phyloP scores from a whole-genome alignment of 2,329 filamentous ascomycete species.

The Colletotrichum theobromicola region DNA sequence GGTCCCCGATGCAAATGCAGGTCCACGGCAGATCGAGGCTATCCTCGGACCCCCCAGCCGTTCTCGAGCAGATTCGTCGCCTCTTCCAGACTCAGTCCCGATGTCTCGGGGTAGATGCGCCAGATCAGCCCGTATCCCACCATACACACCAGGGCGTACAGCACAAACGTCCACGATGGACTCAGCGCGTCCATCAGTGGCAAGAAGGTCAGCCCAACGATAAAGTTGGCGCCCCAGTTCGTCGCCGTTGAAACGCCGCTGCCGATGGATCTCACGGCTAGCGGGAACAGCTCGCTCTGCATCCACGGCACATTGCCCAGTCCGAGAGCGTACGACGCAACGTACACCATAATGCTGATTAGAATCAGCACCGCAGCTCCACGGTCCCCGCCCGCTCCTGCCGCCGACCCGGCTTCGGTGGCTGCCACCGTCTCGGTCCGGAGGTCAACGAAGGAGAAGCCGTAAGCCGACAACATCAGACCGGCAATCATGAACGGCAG shows the following conservation, averaged over 20 bases:
- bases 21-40: background rate
- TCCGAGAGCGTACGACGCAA: conserved; percentile 84
- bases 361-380: conserved; percentile 66
- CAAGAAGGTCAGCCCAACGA: conserved; percentile 85
- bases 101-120: conserved; percentile 85
- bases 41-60: conserved; percentile 70
- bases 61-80: conserved; percentile 73
- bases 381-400: conserved; percentile 22
- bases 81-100: conserved; percentile 81
- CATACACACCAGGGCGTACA: conserved; percentile 77
- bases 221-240: conserved; percentile 87
- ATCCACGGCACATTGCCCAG: conserved; percentile 96
- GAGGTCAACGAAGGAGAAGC: conserved; percentile 71
- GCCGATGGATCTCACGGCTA: conserved; percentile 74
- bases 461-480: conserved; percentile 71
- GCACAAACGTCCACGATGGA: conserved; percentile 77
- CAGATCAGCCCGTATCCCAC: conserved; percentile 72
- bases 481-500: conserved; percentile 84
- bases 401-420: conserved; percentile 22
- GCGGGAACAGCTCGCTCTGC: conserved; percentile 89
- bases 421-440: conserved; percentile 27
- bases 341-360: conserved; percentile 79
- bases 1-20: background rate
- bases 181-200: conserved; percentile 82
- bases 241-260: conserved; percentile 79